Evolutionary conservation across 345 rosid species (phyloP), one percentile per base, ranked within the genome.

Genomic region (Lepidium africanum): DNA sequence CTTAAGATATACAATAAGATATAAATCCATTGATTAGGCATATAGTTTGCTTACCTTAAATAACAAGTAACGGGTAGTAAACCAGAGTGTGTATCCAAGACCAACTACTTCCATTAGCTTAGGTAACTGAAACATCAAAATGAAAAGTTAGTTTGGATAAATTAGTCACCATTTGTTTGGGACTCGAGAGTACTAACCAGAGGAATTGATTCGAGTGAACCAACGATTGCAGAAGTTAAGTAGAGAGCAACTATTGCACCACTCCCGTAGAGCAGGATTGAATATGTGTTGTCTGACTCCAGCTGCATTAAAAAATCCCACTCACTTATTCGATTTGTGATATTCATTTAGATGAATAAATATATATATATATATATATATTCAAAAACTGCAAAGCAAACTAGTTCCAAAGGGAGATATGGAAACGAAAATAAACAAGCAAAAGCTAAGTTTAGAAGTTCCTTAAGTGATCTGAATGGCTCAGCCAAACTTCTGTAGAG

Each of bases 41-140:
- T 50, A 15, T 10, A 8, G 15, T 7, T 3, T 11, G 13, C 21
- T 33, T 63, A 91, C 99, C 97, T 94, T 86, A 77, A 87, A 94
- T 11, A 94, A 72, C 72, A 94, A 81, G 71, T 84, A 94, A 3
- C 95, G 92, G 15, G 77, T 74, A 40, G 78, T 70, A 79, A 94
- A 94, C 99, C 99, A 94, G 61, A 83, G 19, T 13, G 95, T 68
- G 81, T 86, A 94, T 74, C 89, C 92, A 30, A 94, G 85, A 69
- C 99, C 99, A 67, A 94, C 90, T 12, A 91, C 77, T 82, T 94
- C 95, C 92, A 94, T 70, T 33, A 94, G 59, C 82, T 86, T 88
- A 2, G 99, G 96, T 63, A 91, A 69, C 97, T 94, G 81, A 61
- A 73, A 48, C 36, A 42, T 53, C 10, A 52, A 38, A 30, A 36